Conservation (phyloP, 2,329 filamentous ascomycete genomes). For the Pleurostoma richardsiae region DNA sequence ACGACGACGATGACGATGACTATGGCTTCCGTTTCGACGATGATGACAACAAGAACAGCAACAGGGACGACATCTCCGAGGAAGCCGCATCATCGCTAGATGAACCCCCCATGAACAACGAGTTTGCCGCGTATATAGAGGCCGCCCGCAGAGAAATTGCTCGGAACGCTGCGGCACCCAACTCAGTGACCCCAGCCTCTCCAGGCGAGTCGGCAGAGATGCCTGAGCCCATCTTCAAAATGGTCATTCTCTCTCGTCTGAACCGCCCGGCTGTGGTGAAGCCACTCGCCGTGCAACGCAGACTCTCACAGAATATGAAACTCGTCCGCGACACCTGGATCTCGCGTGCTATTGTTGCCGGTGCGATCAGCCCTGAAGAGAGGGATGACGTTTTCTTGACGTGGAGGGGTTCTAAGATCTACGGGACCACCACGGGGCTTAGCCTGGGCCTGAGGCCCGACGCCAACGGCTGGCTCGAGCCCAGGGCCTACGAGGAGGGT, state of each 20-base stretch:
- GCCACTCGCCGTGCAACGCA: conserved; percentile 56
- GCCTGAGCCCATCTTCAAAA: too few relatives aligned
- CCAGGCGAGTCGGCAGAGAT: too few relatives aligned
- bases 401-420: conserved; percentile 70
- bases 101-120: too few relatives aligned
- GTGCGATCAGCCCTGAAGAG: conserved; percentile 26
- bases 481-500: conserved; percentile 25
- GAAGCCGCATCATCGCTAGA: not conserved
- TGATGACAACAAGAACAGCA: not conserved
- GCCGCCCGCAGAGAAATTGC: too few relatives aligned
- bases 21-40: conserved; percentile 9
- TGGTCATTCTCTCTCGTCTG: too few relatives aligned
- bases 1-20: conserved; percentile 11
- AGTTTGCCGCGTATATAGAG: too few relatives aligned
- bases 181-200: too few relatives aligned
- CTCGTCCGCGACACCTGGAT: conserved; percentile 69
- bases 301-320: conserved; percentile 61
- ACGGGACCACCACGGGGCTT: conserved; percentile 67
- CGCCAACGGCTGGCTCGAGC: conserved; percentile 34
- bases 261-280: too few relatives aligned
- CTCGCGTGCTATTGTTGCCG: conserved; percentile 34
- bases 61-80: not conserved
- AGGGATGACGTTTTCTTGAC: conserved; percentile 65
- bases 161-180: too few relatives aligned
- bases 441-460: conserved; percentile 56